phyloP scores from a whole-genome alignment of 2,329 filamentous ascomycete genomes.

The Botrytis cinerea region DNA sequence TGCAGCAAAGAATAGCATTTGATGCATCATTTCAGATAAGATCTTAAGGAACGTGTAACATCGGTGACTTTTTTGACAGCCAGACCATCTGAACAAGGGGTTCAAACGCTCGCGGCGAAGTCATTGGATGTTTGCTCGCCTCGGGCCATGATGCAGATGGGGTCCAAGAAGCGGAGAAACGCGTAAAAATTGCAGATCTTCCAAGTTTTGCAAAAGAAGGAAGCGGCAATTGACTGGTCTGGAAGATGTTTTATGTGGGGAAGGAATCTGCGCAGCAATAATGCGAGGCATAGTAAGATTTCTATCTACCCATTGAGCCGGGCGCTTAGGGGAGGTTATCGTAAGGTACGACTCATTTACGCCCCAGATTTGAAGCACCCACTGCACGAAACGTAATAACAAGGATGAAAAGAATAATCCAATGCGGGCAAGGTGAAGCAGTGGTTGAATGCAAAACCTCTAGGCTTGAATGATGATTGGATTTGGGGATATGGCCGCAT shows the following conservation, averaged over 20 bases:
- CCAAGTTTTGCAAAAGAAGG: conserved; percentile 14
- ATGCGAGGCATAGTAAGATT: conserved; percentile 36
- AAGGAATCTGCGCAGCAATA: conserved; percentile 38
- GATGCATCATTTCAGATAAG: conserved; percentile 2
- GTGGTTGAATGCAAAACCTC: conserved; percentile 8
- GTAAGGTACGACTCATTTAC: conserved; percentile 37
- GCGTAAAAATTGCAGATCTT: conserved; percentile 19
- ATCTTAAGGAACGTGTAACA: background rate
- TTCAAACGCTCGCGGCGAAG: conserved; percentile 11
- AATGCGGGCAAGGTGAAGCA: conserved; percentile 9
- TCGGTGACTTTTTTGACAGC: background rate
- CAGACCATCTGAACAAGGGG: conserved; percentile 1
- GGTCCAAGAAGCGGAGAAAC: conserved; percentile 18
- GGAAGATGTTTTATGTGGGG: conserved; percentile 28
- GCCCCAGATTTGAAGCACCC: conserved; percentile 27
- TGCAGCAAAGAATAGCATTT: background rate
- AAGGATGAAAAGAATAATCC: conserved; percentile 29
- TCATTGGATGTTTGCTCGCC: background rate
- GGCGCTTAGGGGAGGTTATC: conserved; percentile 42
- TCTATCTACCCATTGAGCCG: conserved; percentile 37
- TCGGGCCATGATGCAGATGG: conserved; percentile 16
- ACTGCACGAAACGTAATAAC: conserved; percentile 29
- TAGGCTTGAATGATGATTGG: conserved; percentile 29
- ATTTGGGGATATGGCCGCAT: conserved; percentile 25
- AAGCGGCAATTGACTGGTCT: conserved; percentile 34